Conservation (phyloP, 108 stramenopile species). For the Thalassiosira profunda region DNA sequence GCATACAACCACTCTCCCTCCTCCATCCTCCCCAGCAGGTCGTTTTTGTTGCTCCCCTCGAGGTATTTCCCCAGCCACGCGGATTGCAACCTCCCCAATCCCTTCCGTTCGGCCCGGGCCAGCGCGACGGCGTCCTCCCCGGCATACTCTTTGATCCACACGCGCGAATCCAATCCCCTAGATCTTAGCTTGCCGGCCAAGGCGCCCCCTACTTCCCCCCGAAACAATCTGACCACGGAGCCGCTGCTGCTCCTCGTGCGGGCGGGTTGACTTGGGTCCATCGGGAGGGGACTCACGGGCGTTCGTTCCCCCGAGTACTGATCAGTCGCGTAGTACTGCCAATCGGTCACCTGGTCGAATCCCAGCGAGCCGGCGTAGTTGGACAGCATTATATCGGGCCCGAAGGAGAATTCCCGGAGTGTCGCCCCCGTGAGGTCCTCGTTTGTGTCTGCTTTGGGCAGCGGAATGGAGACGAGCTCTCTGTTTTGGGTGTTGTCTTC, state of each 20-base stretch:
- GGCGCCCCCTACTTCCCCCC: constrained; percentile 67
- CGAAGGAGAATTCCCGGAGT: constrained; percentile 70
- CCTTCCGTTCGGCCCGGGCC: constrained; percentile 53
- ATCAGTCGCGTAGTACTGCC: constrained; percentile 71
- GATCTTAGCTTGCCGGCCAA: constrained; percentile 53
- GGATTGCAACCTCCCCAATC: constrained; percentile 65
- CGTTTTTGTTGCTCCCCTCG: constrained; percentile 4
- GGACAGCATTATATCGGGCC: constrained; percentile 63
- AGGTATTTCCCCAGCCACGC: constrained; percentile 28
- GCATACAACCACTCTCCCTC: constrained; percentile 63
- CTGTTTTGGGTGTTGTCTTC: neutral
- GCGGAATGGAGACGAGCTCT: constrained; percentile 6
- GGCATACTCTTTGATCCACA: constrained; percentile 81
- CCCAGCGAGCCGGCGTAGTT: constrained; percentile 79
- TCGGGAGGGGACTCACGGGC: constrained; percentile 63
- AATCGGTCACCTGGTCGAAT: constrained; percentile 69
- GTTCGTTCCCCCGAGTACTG: constrained; percentile 33
- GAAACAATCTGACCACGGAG: constrained; percentile 79
- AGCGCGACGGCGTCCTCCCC: constrained; percentile 58
- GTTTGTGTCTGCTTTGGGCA: constrained; percentile 3
- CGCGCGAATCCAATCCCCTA: constrained; percentile 69
- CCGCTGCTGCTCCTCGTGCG: constrained; percentile 72
- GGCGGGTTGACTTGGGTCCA: constrained; percentile 70
- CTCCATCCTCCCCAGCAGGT: constrained; percentile 22
- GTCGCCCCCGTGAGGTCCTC: constrained; percentile 55